Conservation (phyloP, 1,284 basidiomycete genomes). For the Cryptococcus maquisensis region DNA sequence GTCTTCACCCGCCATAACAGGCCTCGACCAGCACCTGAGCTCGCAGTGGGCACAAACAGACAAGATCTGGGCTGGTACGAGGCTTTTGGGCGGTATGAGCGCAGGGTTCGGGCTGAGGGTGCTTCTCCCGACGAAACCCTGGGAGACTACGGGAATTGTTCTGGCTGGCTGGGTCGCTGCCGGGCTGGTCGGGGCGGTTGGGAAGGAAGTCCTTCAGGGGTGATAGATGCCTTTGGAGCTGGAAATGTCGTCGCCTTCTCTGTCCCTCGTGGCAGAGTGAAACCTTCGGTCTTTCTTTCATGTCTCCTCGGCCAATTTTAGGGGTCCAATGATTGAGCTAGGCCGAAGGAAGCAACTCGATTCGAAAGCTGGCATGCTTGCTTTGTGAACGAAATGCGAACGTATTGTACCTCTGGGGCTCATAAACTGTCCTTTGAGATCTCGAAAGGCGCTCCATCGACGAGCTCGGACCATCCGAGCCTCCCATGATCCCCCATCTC, state of each 20-base stretch:
- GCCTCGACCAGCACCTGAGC: constrained; percentile 47
- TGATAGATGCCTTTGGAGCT: not conserved
- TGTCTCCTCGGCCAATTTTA: too few species aligned
- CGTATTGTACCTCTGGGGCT: too few species aligned
- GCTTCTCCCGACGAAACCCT: constrained; percentile 51
- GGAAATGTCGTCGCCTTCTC: too few species aligned
- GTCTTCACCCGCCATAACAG: not conserved
- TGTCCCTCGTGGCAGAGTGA: too few species aligned
- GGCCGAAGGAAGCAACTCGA: too few species aligned
- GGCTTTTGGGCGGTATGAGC: constrained; percentile 78
- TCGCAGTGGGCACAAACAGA: constrained; percentile 54
- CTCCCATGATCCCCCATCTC: not conserved
- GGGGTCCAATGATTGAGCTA: too few species aligned
- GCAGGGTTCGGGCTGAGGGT: constrained; percentile 63
- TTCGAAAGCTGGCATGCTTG: too few species aligned
- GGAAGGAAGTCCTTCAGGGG: constrained; percentile 29
- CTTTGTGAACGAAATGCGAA: too few species aligned
- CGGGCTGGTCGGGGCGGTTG: constrained; percentile 58
- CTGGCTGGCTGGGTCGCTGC: constrained; percentile 71
- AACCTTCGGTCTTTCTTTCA: too few species aligned
- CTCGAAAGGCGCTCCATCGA: too few species aligned
- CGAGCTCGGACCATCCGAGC: not conserved
- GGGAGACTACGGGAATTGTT: constrained; percentile 72
- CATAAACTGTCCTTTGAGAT: too few species aligned
- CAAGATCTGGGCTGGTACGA: constrained; percentile 77